Conservation (phyloP, 257 asterid species). For the Thymus quinquecostatus region DNA sequence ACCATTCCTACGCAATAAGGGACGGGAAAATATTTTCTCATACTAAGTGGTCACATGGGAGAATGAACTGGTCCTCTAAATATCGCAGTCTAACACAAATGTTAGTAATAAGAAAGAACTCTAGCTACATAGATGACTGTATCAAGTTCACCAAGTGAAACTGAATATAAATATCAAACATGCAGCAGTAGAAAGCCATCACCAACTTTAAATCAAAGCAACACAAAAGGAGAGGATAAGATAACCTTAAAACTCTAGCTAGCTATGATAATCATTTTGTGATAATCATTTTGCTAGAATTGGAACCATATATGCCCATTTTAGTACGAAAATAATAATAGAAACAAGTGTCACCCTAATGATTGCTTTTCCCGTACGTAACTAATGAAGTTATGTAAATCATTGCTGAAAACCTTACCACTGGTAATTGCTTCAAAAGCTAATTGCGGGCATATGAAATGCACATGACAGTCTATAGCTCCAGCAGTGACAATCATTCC, state of each 20-base stretch:
- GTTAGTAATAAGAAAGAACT: too few species aligned
- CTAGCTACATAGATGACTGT: too few species aligned
- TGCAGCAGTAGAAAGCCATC: too few species aligned
- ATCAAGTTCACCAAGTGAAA: too few species aligned
- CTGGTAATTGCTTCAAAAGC: conserved; percentile 92
- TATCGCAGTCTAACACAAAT: too few species aligned
- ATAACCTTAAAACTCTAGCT: not conserved
- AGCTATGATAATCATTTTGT: not conserved
- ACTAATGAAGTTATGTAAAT: conserved; percentile 12
- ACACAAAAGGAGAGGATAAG: too few species aligned
- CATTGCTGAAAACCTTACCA: conserved; percentile 57
- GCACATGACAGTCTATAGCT: conserved; percentile 96
- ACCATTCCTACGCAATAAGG: too few species aligned
- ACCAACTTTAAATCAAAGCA: too few species aligned
- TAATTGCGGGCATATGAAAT: conserved; percentile 94
- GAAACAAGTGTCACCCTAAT: conserved; percentile 2
- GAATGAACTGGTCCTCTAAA: too few species aligned
- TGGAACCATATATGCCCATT: not conserved
- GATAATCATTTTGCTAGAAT: not conserved
- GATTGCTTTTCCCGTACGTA: not conserved
- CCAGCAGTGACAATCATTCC: conserved; percentile 97
- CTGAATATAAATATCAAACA: too few species aligned
- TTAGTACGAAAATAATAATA: not conserved
- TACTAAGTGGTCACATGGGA: too few species aligned
- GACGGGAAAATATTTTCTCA: too few species aligned